These are phyloP conservation scores for Ruellia speciosa DNA, from an alignment of 305 asterid species.

Conservation along the genomic window DNA sequence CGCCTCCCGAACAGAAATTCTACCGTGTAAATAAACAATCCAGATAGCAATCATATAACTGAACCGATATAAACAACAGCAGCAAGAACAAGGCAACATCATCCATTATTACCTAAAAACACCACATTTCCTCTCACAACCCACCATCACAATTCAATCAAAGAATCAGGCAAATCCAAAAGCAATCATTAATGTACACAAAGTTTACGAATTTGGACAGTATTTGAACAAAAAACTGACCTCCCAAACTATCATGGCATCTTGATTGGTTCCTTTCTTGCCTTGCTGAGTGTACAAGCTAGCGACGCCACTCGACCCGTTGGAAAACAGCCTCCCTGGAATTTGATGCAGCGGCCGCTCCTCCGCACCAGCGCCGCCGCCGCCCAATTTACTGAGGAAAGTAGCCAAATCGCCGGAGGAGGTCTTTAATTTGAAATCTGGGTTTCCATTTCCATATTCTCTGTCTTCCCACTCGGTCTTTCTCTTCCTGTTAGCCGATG, in stretches of 20 bases:
- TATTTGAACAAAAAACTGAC: constrained; percentile 30
- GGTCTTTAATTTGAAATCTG: constrained; percentile 45
- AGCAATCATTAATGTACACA: neutral
- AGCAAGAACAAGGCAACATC: too few species aligned
- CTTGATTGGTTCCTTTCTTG: constrained; percentile 92
- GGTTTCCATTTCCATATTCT: constrained; percentile 17
- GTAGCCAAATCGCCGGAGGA: constrained; percentile 59
- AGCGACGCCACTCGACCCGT: constrained; percentile 59
- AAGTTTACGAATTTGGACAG: neutral
- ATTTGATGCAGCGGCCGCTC: constrained; percentile 62
- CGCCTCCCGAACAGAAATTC: constrained; percentile 62
- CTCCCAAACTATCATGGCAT: constrained; percentile 98
- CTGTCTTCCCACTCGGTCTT: constrained; percentile 37
- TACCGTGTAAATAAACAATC: constrained; percentile 54
- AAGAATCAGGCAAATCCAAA: neutral
- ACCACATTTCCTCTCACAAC: too few species aligned
- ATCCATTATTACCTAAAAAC: too few species aligned
- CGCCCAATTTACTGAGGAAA: constrained; percentile 59
- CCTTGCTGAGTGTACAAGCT: constrained; percentile 89
- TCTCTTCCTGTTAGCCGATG: constrained; percentile 42
- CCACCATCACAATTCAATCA: neutral
- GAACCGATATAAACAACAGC: neutral
- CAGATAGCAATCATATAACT: constrained; percentile 29
- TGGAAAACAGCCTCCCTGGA: constrained; percentile 68
- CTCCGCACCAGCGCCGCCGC: constrained; percentile 54